These are phyloP conservation scores for Lecanicillium sp. DNA, from an alignment of 2,329 filamentous ascomycete species.

Conservation along the genomic window DNA sequence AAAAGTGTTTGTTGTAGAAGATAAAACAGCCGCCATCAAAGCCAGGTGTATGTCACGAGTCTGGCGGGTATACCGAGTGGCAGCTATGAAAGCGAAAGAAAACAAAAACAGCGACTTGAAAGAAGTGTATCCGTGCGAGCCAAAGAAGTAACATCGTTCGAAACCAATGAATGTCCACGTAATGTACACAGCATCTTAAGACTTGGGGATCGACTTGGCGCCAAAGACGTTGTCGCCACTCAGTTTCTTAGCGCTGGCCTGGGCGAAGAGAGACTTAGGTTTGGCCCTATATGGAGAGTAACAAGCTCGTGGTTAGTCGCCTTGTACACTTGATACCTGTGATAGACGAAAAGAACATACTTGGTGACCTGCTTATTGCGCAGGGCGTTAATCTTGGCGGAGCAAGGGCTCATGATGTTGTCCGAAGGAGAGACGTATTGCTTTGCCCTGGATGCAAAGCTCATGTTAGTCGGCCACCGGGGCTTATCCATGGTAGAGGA, in stretches of 20 bases:
- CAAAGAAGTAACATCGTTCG: no score
- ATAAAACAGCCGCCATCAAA: no score
- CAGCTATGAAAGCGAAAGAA: no score
- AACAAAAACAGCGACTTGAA: no score
- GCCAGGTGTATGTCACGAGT: no score
- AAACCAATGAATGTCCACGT: no score
- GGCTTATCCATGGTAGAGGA: slow-evolving; percentile 1
- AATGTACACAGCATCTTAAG: slow-evolving; percentile 10
- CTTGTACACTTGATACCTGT: background rate
- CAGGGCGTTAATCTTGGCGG: slow-evolving; percentile 71
- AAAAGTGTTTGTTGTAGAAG: no score
- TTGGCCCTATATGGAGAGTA: slow-evolving; percentile 44
- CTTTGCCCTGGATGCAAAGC: slow-evolving; percentile 24
- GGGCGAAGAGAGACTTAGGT: slow-evolving; percentile 60
- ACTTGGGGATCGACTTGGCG: slow-evolving; percentile 25
- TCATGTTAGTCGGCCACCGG: slow-evolving; percentile 9
- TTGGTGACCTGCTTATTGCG: slow-evolving; percentile 74
- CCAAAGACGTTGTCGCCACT: slow-evolving; percentile 35
- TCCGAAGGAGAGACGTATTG: slow-evolving; percentile 79
- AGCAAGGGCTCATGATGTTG: slow-evolving; percentile 80
- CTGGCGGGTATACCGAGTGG: no score
- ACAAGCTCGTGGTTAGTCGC: slow-evolving; percentile 12
- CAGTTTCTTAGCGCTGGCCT: slow-evolving; percentile 56
- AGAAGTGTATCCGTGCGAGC: no score
- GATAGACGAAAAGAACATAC: slow-evolving; percentile 36